Conservation (phyloP, 2,329 filamentous ascomycete species). For the Alternaria conjuncta region DNA sequence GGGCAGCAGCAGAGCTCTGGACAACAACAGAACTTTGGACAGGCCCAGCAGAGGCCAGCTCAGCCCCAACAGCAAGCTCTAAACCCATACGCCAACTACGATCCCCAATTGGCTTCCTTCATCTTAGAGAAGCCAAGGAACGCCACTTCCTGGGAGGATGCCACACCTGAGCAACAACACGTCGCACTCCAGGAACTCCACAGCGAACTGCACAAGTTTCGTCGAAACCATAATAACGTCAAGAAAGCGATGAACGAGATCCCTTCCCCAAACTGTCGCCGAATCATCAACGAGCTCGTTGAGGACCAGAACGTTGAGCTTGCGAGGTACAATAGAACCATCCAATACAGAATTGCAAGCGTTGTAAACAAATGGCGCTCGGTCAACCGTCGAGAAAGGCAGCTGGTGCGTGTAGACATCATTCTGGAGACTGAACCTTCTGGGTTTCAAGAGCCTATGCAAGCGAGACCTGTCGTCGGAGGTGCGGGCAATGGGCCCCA, state of each 20-base stretch:
- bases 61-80: conserved; percentile 13
- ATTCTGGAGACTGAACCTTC: conserved; percentile 39
- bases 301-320: conserved; percentile 35
- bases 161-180: conserved; percentile 29
- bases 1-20: conserved; percentile 15
- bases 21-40: conserved; percentile 16
- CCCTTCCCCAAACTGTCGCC: conserved; percentile 32
- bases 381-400: conserved; percentile 15
- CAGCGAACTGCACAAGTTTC: conserved; percentile 29
- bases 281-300: conserved; percentile 35
- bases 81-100: conserved; percentile 14
- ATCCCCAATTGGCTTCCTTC: conserved; percentile 35
- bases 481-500: neutral
- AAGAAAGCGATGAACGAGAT: conserved; percentile 32
- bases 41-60: conserved; percentile 15
- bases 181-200: conserved; percentile 30
- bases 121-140: conserved; percentile 31
- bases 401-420: conserved; percentile 33
- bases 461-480: neutral
- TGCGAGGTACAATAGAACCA: conserved; percentile 22
- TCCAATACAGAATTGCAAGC: conserved; percentile 39
- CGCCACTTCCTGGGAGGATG: conserved; percentile 33
- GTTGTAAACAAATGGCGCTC: conserved; percentile 33
- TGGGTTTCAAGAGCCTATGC: conserved; percentile 15
- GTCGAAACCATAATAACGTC: conserved; percentile 24